Evolutionary conservation across 1,284 basidiomycete species (phyloP), one percentile per base, ranked within the genome.

Genomic region (Pseudozyma sp.): DNA sequence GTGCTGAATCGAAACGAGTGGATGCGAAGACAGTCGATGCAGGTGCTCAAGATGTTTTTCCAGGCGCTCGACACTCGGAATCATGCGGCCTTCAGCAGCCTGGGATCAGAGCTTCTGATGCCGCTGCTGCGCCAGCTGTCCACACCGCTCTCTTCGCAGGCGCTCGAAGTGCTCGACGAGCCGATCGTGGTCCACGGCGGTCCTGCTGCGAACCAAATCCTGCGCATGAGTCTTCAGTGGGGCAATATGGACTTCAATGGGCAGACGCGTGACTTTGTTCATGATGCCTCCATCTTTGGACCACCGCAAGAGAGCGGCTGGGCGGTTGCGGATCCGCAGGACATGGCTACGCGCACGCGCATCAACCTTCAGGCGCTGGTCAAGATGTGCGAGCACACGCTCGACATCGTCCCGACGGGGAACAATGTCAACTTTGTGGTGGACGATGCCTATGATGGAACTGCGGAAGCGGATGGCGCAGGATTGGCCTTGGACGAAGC

Each of bases 151-250:
- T 91, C 94, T 7, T 85, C 90, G 4, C 90, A 93, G 70, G 94
- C 94, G 0, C 88, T 97, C 46, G 94, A 96, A 50, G 94, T 97
- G 16, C 88, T 97, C 2, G 94, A 97, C 79, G 92, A 94, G 78
- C 94, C 93, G 0, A 89, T 93, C 30, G 89, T 89, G 24, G 90
- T 93, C 80, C 73, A 80, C n/a, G 90, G 89, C 51, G 91, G 92
- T 16, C 90, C 90, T 40, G 88, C 90, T 5, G 92, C 92, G 0
- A 91, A 91, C 63, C 92, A 93, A 76, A 91, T 94, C n/a, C 86
- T 94, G 42, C 89, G 90, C 8, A 93, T 92, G 92, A 94, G 91
- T 59, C 62, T 79, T 46, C 79, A 78, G 51, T 80, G 74, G 75
- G 68, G 77, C 49, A 73, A 73, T 34, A 68, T 62, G 68, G 34